Evolutionary conservation across 2,329 filamentous ascomycete species (phyloP), one percentile per base, ranked within the genome.

Genomic region (Aspergillus phoenicis): DNA sequence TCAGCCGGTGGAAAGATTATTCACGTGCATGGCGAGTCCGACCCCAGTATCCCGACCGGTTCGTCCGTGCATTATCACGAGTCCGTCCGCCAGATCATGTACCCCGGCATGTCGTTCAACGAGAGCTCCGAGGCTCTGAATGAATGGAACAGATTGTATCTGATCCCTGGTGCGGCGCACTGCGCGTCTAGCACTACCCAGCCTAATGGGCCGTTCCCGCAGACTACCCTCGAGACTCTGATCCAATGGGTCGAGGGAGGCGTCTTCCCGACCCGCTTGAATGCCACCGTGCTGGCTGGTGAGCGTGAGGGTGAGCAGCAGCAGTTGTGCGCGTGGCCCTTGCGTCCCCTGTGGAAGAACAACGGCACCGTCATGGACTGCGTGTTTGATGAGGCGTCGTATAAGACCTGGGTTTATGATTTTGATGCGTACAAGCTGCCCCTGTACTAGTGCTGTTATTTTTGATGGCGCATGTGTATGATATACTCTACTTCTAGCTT

Each of bases 21-120:
- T 6, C 84, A 86, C 68, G 85, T 80, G 73, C 84, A 87, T 71
- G 84, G 84, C 56, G 84, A 87, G 71, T 82, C 80, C 0, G 85
- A 87, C 69, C 71, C 77, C 8, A 80, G 77, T 6, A 76, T 87
- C 61, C 84, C 84, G 1, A 70, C 84, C 0, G 82, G 77, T 4
- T 84, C 82, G 0, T 85, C 83, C 0, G 79, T 85, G 0, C 82
- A 80, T 66, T 87, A 86, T 75, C 82, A 78, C 71, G 77, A 86
- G 55, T 81, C 83, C 2, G 84, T 87, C 36, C 80, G 81, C 38
- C 67, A 66, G 3, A 75, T 80, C 71, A 84, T 85, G 81, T 83
- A 82, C 67, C 75, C 79, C 1, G 63, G 75, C 15, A 41, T 78
- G 8, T 68, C 71, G 1, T 77, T 75, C 58, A 72, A 78, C 3